These are phyloP conservation scores for Physocladia obscura DNA, from an alignment of 192 early-diverging fungal species.

Conservation along the genomic window DNA sequence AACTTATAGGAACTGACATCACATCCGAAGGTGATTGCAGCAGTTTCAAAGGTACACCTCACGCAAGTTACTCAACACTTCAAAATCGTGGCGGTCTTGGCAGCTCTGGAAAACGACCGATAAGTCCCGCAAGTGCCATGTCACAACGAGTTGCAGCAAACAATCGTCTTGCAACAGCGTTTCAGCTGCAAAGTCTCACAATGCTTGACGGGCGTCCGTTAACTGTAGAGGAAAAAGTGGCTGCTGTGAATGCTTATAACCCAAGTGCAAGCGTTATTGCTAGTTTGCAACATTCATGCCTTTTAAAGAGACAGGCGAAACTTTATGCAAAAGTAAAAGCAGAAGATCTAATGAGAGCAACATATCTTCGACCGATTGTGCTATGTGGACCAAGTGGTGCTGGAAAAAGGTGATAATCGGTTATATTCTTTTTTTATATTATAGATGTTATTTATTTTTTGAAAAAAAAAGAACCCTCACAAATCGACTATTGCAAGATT, in stretches of 20 bases:
- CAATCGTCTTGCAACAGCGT: constrained; percentile 40
- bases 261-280: constrained; percentile 49
- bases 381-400: constrained; percentile 55
- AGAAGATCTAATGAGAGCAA: constrained; percentile 41
- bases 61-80: not conserved
- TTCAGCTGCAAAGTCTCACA: constrained; percentile 40
- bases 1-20: not conserved
- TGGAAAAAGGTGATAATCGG: constrained; percentile 49
- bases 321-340: constrained; percentile 42
- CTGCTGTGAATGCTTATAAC: constrained; percentile 47
- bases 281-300: constrained; percentile 45
- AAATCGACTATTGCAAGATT: constrained; percentile 35
- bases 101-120: too few relatives aligned
- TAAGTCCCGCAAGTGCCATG: not conserved
- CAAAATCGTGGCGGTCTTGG: too few relatives aligned
- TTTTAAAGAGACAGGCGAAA: constrained; percentile 35
- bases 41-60: not conserved
- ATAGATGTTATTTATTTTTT: constrained; percentile 7
- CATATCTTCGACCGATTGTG: constrained; percentile 49
- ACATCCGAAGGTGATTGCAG: not conserved
- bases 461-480: constrained; percentile 40
- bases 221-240: constrained; percentile 53
- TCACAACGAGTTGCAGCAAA: not conserved
- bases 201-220: constrained; percentile 47
- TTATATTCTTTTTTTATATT: not conserved